Evolutionary conservation across 2,329 filamentous ascomycete genomes (phyloP), one percentile per base, ranked within the genome.

Genomic region (Cordyceps javanica): DNA sequence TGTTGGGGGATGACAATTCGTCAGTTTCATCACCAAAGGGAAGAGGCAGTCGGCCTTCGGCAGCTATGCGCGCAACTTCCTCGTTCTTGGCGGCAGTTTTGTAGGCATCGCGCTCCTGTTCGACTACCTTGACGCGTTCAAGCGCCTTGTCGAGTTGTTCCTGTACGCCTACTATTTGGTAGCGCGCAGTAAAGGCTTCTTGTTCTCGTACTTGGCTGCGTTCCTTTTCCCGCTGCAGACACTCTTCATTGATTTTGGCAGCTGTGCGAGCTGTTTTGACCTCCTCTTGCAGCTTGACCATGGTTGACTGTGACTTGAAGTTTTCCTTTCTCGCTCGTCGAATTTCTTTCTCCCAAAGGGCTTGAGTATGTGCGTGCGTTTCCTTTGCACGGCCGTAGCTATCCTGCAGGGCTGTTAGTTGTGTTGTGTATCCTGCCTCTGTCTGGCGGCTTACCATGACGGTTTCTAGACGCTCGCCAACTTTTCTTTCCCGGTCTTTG

Each of bases 311-410:
- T n/a, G 82, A 81, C 67, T 89, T 90, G 77, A 89, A 90, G 2
- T 84, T 85, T 64, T 90, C 88, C 64, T 90, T 90, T 51, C 86
- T 78, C 10, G 82, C 80, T 57, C 83, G 79, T 56, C 87, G 81
- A 44, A 89, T 85, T 69, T 90, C 87, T 68, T 90, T 90, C 65
- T 90, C 87, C 81, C 87, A 90, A 10, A 88, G 71, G 21, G 82
- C 74, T 69, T 87, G 82, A 10, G 83, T 85, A 67, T 87, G 83
- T 39, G 81, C 79, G 63, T 87, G 80, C 38, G 84, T 87, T 65
- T 88, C 87, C 69, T 90, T 90, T 53, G 83, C 81, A 60, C 84
- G 84, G 30, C 83, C 81, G 65, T 87, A 87, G 67, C 86, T 87
- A 65, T 89, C 87, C 87, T 90, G 64, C 57, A 7, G 14, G 5